phyloP scores from a whole-genome alignment of 495 filamentous ascomycete species.

The Hyaloscypha finlandica region DNA sequence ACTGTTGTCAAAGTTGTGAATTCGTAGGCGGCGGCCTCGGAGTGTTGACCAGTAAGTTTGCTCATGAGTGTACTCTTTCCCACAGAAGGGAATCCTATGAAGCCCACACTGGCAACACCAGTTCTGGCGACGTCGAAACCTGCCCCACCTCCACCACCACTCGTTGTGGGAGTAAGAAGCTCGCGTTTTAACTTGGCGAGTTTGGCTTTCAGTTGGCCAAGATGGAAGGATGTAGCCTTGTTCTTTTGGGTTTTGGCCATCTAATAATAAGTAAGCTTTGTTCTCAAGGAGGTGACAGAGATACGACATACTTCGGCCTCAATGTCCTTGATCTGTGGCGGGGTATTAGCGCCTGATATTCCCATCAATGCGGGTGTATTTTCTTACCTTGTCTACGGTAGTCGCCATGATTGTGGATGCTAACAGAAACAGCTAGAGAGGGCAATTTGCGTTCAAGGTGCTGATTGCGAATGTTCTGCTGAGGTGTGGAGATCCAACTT shows the following conservation, averaged over 20 bases:
- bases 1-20: conserved; percentile 98
- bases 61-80: conserved; percentile 98
- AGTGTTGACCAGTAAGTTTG: conserved; percentile 91
- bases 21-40: conserved; percentile 95
- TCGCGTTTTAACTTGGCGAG: conserved; percentile 97
- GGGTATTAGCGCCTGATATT: conserved; percentile 14
- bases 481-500: not conserved
- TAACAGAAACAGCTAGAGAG: not conserved
- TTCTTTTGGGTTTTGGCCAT: conserved; percentile 98
- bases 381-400: conserved; percentile 86
- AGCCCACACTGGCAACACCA: conserved; percentile 92
- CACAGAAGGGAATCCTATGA: conserved; percentile 89
- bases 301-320: conserved; percentile 75
- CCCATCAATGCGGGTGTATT: conserved; percentile 1
- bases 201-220: conserved; percentile 96
- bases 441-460: not conserved
- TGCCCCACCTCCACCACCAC: conserved; percentile 81
- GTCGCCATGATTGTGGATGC: conserved; percentile 74
- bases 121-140: conserved; percentile 98
- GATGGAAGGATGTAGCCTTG: conserved; percentile 87
- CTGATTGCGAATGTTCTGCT: not conserved
- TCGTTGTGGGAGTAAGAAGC: conserved; percentile 79
- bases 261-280: conserved; percentile 43
- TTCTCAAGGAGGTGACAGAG: not conserved
- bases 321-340: conserved; percentile 90